A percentile compares a stretch with the other conserved stretches of the same genome.
These are phyloP conservation scores for Fusarium sp. DNA, from an alignment of 2,329 filamentous ascomycete genomes.

Conservation along the genomic window DNA sequence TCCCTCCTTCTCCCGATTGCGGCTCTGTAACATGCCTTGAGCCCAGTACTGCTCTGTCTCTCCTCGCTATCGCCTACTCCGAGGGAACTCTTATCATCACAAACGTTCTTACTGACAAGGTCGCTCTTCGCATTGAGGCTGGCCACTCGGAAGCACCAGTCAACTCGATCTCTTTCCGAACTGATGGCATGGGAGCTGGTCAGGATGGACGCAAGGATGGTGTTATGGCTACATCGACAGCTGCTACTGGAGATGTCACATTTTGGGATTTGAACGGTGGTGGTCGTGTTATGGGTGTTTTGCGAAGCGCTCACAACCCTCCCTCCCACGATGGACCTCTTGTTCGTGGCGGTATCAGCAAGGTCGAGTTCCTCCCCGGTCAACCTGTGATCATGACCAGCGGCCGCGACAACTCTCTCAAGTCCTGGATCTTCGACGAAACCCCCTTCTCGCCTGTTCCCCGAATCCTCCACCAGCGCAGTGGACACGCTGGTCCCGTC, in stretches of 20 bases:
- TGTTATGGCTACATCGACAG: conserved; percentile 92
- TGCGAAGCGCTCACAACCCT: conserved; percentile 89
- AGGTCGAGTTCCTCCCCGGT: conserved; percentile 87
- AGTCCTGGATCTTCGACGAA: conserved; percentile 97
- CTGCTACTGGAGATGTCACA: conserved; percentile 84
- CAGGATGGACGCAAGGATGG: conserved; percentile 86
- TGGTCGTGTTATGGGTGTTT: conserved; percentile 84
- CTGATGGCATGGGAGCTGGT: conserved; percentile 87
- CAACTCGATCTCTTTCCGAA: conserved; percentile 88
- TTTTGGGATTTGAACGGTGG: conserved; percentile 96
- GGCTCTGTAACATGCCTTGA: conserved; percentile 90
- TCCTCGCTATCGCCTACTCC: conserved; percentile 89
- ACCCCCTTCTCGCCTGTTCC: conserved; percentile 89
- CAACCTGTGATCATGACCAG: conserved; percentile 92
- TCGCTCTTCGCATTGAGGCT: conserved; percentile 75
- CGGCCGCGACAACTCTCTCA: conserved; percentile 91
- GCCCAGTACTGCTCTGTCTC: conserved; percentile 82
- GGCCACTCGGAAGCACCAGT: conserved; percentile 74
- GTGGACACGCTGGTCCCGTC: conserved; percentile 88
- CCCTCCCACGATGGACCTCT: conserved; percentile 65
- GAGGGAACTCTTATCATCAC: conserved; percentile 82
- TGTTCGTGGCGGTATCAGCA: conserved; percentile 83
- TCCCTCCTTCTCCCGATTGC: conserved; percentile 76
- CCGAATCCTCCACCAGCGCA: conserved; percentile 84
- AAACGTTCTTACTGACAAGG: conserved; percentile 82